Evolutionary conservation across 1,284 basidiomycete genomes (phyloP), one percentile per base, ranked within the genome.

Genomic region (Chalciporus sp.): DNA sequence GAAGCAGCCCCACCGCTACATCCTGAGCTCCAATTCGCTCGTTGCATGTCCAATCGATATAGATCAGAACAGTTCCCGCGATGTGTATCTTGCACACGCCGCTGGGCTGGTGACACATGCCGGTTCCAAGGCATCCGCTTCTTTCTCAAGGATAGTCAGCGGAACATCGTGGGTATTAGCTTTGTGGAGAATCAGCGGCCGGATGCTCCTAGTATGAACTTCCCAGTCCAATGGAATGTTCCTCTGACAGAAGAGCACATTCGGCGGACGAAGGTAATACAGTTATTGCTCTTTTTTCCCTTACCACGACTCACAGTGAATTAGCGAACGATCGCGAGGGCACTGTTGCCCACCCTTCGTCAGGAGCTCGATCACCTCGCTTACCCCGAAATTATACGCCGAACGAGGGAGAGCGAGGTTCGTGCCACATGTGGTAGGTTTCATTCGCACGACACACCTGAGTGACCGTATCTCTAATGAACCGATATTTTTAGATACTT

Each of bases 61-160:
- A 81, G 81, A 58, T 72, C 74, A 37, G 85, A 90, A 60, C 75
- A 79, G 46, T 87, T 89, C 68, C 86, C 88, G 28, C 83, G 86
- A 7, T 91, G 88, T 65, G 85, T 91, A 26, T 86, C 88, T 3
- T 91, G 88, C 68, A 90, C 85, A 19, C 84, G 88, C 44, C 84
- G 88, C 16, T 91, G 88, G 88, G 88, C 87, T 2, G 89, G 88
- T 40, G 88, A 91, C 67, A 90, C 87, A 1, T 91, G 88, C 65
- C 83, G 88, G 26, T 91, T 91, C 70, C 89, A 90, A 65, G 82
- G 83, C 19, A 86, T 91, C 55, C 82, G 88, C 19, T 86, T 83
- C 64, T 86, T 91, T 68, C 73, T 88, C 57, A 83, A 86, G 59
- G 82, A 88, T 57, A 61, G 71, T 40, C 75, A 82, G 42, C 73